phyloP scores from a whole-genome alignment of 805 yeast species.

The Kodamaea kakaduensis region DNA sequence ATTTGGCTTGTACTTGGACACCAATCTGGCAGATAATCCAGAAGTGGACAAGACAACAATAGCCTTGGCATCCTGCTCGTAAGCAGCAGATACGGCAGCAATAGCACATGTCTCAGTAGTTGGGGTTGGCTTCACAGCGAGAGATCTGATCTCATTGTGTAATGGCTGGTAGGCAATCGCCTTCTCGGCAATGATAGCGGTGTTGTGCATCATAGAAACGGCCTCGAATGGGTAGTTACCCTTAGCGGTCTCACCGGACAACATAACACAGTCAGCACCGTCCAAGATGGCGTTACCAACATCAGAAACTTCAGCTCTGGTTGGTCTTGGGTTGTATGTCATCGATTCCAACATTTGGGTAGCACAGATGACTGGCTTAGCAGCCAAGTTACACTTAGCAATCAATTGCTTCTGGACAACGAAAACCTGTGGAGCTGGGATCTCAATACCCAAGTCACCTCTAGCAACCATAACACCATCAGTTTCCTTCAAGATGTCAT shows the following conservation, averaged over 20 bases:
- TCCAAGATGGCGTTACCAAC: constrained; percentile 99
- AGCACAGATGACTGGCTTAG: constrained; percentile 99
- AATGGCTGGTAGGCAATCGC: constrained; percentile 84
- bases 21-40: constrained; percentile 92
- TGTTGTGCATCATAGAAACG: constrained; percentile 98
- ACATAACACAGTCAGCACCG: constrained; percentile 99
- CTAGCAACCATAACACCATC: constrained; percentile 99
- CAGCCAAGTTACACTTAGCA: constrained; percentile 98
- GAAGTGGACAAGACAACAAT: constrained; percentile 93
- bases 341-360: constrained; percentile 99
- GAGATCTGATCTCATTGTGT: constrained; percentile 83
- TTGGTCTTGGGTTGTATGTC: constrained; percentile 99
- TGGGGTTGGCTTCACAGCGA: constrained; percentile 83
- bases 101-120: constrained; percentile 96
- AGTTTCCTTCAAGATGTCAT: constrained; percentile 87
- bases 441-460: constrained; percentile 99
- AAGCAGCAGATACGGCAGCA: constrained; percentile 94
- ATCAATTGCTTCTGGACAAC: constrained; percentile 98
- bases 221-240: constrained; percentile 98
- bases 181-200: constrained; percentile 92
- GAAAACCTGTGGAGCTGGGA: constrained; percentile 98
- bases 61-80: constrained; percentile 95
- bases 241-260: constrained; percentile 99
- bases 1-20: constrained; percentile 96
- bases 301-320: constrained; percentile 99